A percentile compares a stretch with the other conserved stretches of the same genome.
Evolutionary conservation across 768 basidiomycete species (phyloP).

Genomic region (Leccinum obscurum): DNA sequence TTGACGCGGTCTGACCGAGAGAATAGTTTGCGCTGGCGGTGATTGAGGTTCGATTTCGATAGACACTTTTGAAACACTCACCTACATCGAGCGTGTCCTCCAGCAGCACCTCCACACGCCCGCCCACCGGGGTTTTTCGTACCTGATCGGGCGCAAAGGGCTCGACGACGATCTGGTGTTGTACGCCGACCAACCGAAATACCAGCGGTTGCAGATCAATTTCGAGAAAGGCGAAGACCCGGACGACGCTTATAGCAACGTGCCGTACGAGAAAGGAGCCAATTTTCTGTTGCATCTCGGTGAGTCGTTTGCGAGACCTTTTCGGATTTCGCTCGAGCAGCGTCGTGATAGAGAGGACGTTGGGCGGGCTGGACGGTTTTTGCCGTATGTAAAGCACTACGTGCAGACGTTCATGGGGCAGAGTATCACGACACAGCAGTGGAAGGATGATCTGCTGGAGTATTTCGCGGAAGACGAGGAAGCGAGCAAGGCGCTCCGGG

Average conservation of each 20-base stretch:
- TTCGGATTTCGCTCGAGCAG: background rate
- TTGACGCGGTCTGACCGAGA: conserved; percentile 96
- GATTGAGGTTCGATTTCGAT: background rate
- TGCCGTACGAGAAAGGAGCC: conserved; percentile 89
- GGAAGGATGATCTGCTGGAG: conserved; percentile 76
- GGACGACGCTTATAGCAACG: conserved; percentile 70
- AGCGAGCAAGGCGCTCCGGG: conserved; percentile 60
- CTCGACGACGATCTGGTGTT: no score
- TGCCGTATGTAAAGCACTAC: conserved; percentile 84
- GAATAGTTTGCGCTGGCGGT: conserved; percentile 80
- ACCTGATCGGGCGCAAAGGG: no score
- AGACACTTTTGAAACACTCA: conserved; percentile 22
- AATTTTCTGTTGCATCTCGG: conserved; percentile 86
- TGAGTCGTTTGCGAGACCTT: conserved; percentile 29
- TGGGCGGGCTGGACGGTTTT: conserved; percentile 53
- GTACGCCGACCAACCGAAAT: no score
- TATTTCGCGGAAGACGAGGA: conserved; percentile 65
- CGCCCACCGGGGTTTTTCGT: no score
- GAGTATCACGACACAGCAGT: conserved; percentile 81
- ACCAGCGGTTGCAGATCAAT: no score
- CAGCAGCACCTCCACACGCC: no score
- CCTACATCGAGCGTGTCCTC: no score
- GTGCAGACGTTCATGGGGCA: conserved; percentile 78
- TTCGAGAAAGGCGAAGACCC: conserved; percentile 41
- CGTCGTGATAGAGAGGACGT: conserved; percentile 11